Percentiles rank a stretch among this genome's conserved stretches.
Evolutionary conservation across 495 filamentous ascomycete genomes (phyloP).

Genomic region (Lepidopterella palustris): DNA sequence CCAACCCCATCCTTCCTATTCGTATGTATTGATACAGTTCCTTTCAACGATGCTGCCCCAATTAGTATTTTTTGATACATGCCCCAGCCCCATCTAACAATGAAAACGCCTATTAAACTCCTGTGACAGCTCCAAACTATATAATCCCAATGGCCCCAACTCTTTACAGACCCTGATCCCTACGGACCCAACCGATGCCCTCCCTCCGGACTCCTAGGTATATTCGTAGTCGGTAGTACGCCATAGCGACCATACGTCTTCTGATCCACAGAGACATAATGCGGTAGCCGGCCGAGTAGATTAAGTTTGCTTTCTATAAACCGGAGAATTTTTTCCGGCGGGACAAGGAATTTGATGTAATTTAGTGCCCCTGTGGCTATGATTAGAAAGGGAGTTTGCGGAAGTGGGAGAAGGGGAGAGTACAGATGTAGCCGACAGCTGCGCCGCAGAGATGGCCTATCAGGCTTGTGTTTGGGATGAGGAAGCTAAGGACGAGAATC

Average conservation of each 20-base stretch:
- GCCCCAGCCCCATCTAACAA: too few relatives aligned
- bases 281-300: slow-evolving; percentile 69
- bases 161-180: too few relatives aligned
- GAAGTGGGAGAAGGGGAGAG: slow-evolving; percentile 32
- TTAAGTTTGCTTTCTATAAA: slow-evolving; percentile 83
- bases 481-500: slow-evolving; percentile 60
- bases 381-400: background rate
- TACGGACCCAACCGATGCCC: slow-evolving; percentile 22
- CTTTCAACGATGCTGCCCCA: too few relatives aligned
- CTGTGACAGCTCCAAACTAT: too few relatives aligned
- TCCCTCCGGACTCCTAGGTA: slow-evolving; percentile 17
- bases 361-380: slow-evolving; percentile 62
- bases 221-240: slow-evolving; percentile 59
- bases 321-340: slow-evolving; percentile 71
- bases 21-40: too few relatives aligned
- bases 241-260: slow-evolving; percentile 96
- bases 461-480: slow-evolving; percentile 74
- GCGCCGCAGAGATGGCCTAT: slow-evolving; percentile 82
- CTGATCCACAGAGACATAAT: slow-evolving; percentile 88
- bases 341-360: slow-evolving; percentile 77
- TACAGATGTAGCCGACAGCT: slow-evolving; percentile 77
- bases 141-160: too few relatives aligned
- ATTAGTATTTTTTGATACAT: too few relatives aligned
- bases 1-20: too few relatives aligned
- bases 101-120: too few relatives aligned